Evolutionary conservation across 2,329 filamentous ascomycete species (phyloP), one percentile per base, ranked within the genome.

Genomic region (Colletotrichum tamarilloi): DNA sequence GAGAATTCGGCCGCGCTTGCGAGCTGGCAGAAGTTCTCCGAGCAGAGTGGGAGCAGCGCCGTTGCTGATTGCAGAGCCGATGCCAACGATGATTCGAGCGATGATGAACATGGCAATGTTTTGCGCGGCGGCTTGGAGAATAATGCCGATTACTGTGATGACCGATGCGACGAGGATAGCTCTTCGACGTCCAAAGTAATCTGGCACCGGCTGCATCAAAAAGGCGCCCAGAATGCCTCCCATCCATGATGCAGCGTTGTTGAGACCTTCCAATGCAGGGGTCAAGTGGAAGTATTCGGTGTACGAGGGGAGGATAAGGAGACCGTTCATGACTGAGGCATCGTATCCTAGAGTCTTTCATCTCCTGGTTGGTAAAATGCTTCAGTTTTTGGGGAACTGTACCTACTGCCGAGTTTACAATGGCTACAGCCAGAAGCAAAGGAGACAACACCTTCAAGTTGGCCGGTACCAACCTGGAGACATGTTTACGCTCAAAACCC

Each of bases 241-340:
- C 62, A 91, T 87, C 76, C 85, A 90, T n/a, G 87, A 84, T 1
- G 87, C 86, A 0, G 88, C 85, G 5, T 87, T 90, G 75, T 90
- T 89, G 19, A 91, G 82, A 4, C 86, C 87, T 0, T 83, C 87
- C 0, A 88, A 89, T 0, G 86, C 85, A 0, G 85, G 78, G n/a
- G 80, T 89, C 8, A 91, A 84, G 4, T 84, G 76, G 80, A 91
- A 91, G 77, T 90, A 91, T 49, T 88, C 82, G 0, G 83, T 85
- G 77, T 90, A 91, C 0, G 84, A 85, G 0, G 88, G 87, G 19
- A 91, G 78, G 71, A 91, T 90, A 71, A 90, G 88, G 28, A 91
- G 82, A 0, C 87, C 88, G 72, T 90, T 90, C 79, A 90, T 82
- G 81, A 90, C 87, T 2, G 86, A 88, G 2, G 84, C 84, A 69